Conservation (phyloP, 768 basidiomycete species). For the Tulasnella sp. region DNA sequence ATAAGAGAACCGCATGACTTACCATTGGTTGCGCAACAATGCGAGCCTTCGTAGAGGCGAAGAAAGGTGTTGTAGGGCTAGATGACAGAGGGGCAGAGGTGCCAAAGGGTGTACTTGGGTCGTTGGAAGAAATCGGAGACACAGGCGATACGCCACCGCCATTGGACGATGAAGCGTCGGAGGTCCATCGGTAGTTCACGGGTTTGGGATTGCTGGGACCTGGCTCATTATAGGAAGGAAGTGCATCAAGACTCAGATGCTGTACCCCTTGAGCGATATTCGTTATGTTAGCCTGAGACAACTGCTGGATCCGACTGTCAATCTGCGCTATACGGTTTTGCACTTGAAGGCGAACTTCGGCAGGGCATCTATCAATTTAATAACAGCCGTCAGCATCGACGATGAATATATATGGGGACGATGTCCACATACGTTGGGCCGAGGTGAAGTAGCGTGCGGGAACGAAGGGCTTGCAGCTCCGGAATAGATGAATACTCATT, state of each 20-base stretch:
- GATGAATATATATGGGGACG: not conserved
- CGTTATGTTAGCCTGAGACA: conserved; percentile 19
- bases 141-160: conserved; percentile 20
- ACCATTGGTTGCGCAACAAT: conserved; percentile 30
- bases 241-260: conserved; percentile 12
- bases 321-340: conserved; percentile 30
- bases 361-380: conserved; percentile 25
- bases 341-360: conserved; percentile 17
- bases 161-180: conserved; percentile 20
- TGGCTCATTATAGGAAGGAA: conserved; percentile 23
- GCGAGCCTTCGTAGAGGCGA: conserved; percentile 12
- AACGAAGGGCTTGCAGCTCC: conserved; percentile 25
- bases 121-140: conserved; percentile 3
- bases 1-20: conserved; percentile 13
- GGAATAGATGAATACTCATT: conserved; percentile 20
- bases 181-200: not conserved
- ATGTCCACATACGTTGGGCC: conserved; percentile 3
- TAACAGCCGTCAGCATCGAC: not conserved
- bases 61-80: conserved; percentile 29
- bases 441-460: conserved; percentile 29
- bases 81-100: not conserved
- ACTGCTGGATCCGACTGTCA: conserved; percentile 25
- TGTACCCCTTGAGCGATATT: conserved; percentile 5
- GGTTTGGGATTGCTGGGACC: conserved; percentile 17
- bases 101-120: conserved; percentile 13